Percentiles rank a stretch among this genome's conserved stretches.
Evolutionary conservation across 164 flowering plant species (phyloP).

Genomic region (Chloranthus sessilifolius): DNA sequence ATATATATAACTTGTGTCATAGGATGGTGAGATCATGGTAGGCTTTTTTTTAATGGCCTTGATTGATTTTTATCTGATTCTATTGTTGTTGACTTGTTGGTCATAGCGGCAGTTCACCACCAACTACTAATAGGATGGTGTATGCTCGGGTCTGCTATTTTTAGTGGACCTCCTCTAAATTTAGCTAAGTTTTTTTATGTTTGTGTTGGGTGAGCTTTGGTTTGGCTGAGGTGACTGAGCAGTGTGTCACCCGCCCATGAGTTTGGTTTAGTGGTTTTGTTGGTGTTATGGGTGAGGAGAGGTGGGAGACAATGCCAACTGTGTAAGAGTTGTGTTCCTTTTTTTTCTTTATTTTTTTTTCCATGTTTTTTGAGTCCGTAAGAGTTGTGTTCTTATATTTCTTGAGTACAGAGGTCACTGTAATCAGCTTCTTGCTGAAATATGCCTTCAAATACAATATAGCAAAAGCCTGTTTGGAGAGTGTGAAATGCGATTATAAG

Average conservation of each 20-base stretch:
- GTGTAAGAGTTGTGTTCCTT: too few relatives aligned
- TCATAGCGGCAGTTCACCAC: background rate
- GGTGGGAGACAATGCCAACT: too few relatives aligned
- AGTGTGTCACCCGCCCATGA: too few relatives aligned
- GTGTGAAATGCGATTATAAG: too few relatives aligned
- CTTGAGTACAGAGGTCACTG: background rate
- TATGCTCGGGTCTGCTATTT: conserved; percentile 2
- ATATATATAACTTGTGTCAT: background rate
- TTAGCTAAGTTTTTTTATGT: too few relatives aligned
- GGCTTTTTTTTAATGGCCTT: conserved; percentile 8
- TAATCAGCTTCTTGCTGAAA: conserved; percentile 5
- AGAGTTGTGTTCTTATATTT: background rate
- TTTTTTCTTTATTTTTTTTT: too few relatives aligned
- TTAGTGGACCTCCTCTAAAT: conserved; percentile 6
- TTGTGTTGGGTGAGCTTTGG: too few relatives aligned
- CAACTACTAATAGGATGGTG: conserved; percentile 4
- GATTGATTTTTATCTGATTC: background rate
- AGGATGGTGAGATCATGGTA: background rate
- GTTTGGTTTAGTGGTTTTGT: background rate
- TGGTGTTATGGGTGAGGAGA: conserved; percentile 15
- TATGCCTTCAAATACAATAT: background rate
- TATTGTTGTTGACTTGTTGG: conserved; percentile 2
- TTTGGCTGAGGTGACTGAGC: too few relatives aligned
- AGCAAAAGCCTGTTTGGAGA: too few relatives aligned
- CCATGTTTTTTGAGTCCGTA: too few relatives aligned